Conservation (phyloP, 179 eudicot genomes). For the Kewa caespitosa region DNA sequence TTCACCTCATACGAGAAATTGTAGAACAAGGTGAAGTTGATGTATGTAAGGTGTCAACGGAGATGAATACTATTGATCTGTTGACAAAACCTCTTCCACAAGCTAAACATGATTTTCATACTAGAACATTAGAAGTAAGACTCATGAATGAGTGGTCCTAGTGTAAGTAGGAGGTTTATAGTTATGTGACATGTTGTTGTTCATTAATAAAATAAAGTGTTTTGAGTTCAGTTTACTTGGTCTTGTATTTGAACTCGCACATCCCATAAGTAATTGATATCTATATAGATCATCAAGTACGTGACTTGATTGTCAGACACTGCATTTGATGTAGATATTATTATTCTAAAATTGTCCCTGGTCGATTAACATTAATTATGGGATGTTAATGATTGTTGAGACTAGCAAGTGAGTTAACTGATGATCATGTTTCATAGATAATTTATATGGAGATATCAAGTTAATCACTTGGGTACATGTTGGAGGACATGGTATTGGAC, state of each 20-base stretch:
- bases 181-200: not conserved
- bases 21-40: constrained; percentile 3
- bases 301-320: not conserved
- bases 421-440: not conserved
- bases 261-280: too few species aligned
- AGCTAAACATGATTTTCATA: not conserved
- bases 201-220: too few species aligned
- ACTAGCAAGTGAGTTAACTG: not conserved
- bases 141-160: not conserved
- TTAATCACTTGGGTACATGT: not conserved
- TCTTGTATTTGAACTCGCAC: too few species aligned
- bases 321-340: not conserved
- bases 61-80: not conserved
- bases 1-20: constrained; percentile 2
- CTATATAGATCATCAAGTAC: not conserved
- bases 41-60: not conserved
- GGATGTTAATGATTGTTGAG: not conserved
- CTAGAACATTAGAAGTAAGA: not conserved
- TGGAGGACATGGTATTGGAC: not conserved
- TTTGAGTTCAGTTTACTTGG: too few species aligned
- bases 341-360: not conserved
- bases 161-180: too few species aligned
- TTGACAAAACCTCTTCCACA: not conserved
- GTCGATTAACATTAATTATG: not conserved
- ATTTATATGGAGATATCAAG: not conserved